Percentiles rank a stretch among this genome's conserved stretches.
Conservation (phyloP, 2,329 filamentous ascomycete genomes). For the Stemphylium lycopersici region DNA sequence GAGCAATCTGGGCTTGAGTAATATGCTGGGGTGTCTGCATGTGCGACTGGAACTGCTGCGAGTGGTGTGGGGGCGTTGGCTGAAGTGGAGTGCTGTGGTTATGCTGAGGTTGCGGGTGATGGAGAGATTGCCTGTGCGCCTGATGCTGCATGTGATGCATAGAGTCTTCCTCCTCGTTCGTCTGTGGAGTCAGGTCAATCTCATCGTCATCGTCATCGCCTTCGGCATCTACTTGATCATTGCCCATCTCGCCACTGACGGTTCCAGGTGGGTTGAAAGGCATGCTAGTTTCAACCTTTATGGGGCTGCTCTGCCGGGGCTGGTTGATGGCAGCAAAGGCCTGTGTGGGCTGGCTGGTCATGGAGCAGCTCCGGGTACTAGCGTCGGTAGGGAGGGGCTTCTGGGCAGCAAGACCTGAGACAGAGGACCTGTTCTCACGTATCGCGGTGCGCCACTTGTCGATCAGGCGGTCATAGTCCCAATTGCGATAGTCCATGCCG, state of each 20-base stretch:
- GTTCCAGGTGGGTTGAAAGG: conserved; percentile 43
- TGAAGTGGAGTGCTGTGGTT: conserved; percentile 36
- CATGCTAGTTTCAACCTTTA: conserved; percentile 29
- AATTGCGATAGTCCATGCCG: conserved; percentile 47
- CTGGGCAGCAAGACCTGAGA: conserved; percentile 44
- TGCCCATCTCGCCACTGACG: conserved; percentile 31
- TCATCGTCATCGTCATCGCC: conserved; percentile 47
- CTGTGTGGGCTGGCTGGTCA: conserved; percentile 37
- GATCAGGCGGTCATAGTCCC: conserved; percentile 50
- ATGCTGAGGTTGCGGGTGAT: conserved; percentile 21
- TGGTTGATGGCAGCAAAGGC: conserved; percentile 26
- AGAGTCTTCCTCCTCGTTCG: conserved; percentile 30
- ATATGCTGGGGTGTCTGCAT: conserved; percentile 38
- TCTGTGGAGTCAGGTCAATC: conserved; percentile 38
- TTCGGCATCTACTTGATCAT: conserved; percentile 45
- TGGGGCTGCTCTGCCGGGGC: conserved; percentile 22
- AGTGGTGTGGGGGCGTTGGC: conserved; percentile 39
- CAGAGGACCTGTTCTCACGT: conserved; percentile 37
- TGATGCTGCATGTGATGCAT: conserved; percentile 25
- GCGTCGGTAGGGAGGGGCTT: conserved; percentile 36
- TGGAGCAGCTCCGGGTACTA: conserved; percentile 36
- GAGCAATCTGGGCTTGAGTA: conserved; percentile 37
- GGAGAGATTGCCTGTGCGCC: conserved; percentile 9
- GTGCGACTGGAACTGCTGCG: conserved; percentile 32
- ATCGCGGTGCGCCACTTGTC: conserved; percentile 49